Evolutionary conservation across 306 rosid species (phyloP), one percentile per base, ranked within the genome.

Genomic region (Pyrus betulifolia): DNA sequence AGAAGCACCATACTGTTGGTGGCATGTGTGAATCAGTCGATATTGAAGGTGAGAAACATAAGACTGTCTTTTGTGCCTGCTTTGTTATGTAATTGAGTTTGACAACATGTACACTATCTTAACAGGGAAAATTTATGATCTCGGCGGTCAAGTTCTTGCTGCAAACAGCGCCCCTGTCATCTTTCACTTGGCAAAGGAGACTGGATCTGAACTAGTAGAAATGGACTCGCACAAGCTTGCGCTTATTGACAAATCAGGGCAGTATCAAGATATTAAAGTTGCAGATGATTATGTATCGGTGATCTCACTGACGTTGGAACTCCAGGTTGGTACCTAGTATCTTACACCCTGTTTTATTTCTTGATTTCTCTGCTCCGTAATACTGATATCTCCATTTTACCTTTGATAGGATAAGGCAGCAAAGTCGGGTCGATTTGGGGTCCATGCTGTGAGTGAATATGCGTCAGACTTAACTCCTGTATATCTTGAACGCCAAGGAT

Each of bases 141-240:
- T 93, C 35, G 97, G 96, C 15, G 98, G 98, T 40, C 98, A 93
- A 88, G 97, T 91, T 87, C 90, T 91, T 70, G 96, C 96, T 72
- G 98, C 96, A 81, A 93, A 88, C 78, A 91, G 98, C 65, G 93
- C 98, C 21, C 98, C 98, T 4, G 80, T 89, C 38, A 88, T 93
- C 69, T 91, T 93, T 86, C 94, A 90, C 78, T 82, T 93, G 82
- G 98, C 94, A 17, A 90, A 88, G 79, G 98, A 91, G 83, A 91
- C 89, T 4, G 83, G 46, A 11, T 90, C 90, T 35, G 85, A 81
- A 74, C 78, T 93, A 25, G 98, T 87, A 78, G 98, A 88, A 83
- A 60, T 93, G 93, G 97, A 93, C 74, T 90, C 93, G 22, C 98
- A 93, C 83, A 93, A 90, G 89, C 97, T 93, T 67, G 94, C 98